A percentile compares a stretch with the other conserved stretches of the same genome.
These are phyloP conservation scores for Phylloporus scabripes DNA, from an alignment of 768 basidiomycete species.

Conservation along the genomic window DNA sequence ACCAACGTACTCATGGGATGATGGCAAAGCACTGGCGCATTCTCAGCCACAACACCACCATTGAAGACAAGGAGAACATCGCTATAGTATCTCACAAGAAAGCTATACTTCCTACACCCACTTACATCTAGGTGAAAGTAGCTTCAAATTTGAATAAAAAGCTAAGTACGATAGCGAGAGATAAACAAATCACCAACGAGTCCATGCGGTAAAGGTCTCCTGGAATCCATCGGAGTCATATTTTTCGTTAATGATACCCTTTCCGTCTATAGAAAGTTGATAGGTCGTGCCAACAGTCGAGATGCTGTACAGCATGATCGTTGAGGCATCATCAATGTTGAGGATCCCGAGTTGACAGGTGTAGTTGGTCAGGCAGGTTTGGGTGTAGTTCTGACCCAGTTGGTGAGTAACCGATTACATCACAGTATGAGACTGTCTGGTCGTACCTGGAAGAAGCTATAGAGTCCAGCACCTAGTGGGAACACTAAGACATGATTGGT, in stretches of 20 bases:
- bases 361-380: conserved; percentile 33
- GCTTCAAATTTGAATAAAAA: background rate
- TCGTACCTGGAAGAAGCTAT: conserved; percentile 47
- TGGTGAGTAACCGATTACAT: conserved; percentile 1
- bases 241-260: conserved; percentile 32
- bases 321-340: conserved; percentile 38
- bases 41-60: background rate
- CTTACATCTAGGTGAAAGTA: background rate
- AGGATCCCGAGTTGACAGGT: conserved; percentile 42
- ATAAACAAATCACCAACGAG: conserved; percentile 17
- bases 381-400: conserved; percentile 34
- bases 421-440: too few relatives aligned
- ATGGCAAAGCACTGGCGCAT: background rate
- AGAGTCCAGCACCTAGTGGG: conserved; percentile 40
- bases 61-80: background rate
- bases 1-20: conserved; percentile 2
- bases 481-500: background rate
- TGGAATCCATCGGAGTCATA: conserved; percentile 42
- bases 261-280: conserved; percentile 35
- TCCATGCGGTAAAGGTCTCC: conserved; percentile 36
- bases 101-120: background rate
- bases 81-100: conserved; percentile 1
- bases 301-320: conserved; percentile 40
- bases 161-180: background rate
- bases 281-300: conserved; percentile 43